phyloP scores from a whole-genome alignment of 1,139 yeast species.

The Casaregolazyma suthepensis region DNA sequence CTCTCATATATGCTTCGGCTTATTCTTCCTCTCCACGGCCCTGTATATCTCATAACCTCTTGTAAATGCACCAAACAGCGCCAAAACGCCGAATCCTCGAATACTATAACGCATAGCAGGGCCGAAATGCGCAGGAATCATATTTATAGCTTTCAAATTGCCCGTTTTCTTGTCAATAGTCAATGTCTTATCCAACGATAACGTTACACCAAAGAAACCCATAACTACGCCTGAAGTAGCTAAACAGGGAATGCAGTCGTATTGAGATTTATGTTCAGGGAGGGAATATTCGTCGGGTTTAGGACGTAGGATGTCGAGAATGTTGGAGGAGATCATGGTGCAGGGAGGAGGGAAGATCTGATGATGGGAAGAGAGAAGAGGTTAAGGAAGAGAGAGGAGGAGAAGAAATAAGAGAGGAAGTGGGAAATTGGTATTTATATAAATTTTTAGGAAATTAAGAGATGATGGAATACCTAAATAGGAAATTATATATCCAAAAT shows the following conservation, averaged over 20 bases:
- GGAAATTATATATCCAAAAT: no score
- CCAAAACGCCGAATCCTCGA: conserved; percentile 9
- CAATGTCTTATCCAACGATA: conserved; percentile 8
- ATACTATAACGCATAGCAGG: conserved; percentile 3
- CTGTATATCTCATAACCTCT: conserved; percentile 6
- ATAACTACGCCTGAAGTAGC: conserved; percentile 7
- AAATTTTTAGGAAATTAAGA: no score
- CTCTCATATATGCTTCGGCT: conserved; percentile 6
- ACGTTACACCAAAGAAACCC: conserved; percentile 9
- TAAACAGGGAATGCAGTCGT: conserved; percentile 7
- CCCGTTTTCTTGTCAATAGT: conserved; percentile 6
- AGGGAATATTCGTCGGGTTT: conserved; percentile 6
- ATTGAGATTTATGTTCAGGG: background rate
- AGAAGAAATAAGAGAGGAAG: background rate
- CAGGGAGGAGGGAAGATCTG: no score
- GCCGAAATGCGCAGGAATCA: conserved; percentile 9
- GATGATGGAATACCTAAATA: background rate
- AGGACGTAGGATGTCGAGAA: conserved; percentile 7
- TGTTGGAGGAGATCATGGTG: conserved; percentile 6
- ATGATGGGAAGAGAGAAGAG: no score
- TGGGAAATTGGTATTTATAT: no score
- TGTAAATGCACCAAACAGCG: conserved; percentile 6
- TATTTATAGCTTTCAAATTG: conserved; percentile 1
- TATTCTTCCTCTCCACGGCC: background rate
- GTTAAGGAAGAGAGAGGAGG: background rate